A percentile compares a stretch with the other conserved stretches of the same genome.
These are phyloP conservation scores for Irpex sp. DNA, from an alignment of 1,284 basidiomycete genomes.

Conservation along the genomic window DNA sequence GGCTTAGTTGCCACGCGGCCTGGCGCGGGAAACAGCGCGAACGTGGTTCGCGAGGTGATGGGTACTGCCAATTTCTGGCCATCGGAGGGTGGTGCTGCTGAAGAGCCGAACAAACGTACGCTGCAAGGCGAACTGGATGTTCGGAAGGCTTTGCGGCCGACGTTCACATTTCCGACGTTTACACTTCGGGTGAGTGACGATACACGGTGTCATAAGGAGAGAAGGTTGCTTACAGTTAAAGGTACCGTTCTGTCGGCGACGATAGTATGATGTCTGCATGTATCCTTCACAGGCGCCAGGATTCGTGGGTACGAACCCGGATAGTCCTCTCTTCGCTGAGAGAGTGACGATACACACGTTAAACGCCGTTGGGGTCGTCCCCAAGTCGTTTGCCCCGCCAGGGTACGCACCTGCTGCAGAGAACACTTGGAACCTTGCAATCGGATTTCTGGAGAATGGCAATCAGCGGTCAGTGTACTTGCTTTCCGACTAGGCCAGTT, in stretches of 20 bases:
- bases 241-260: not conserved
- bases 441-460: conserved; percentile 53
- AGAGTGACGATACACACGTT: conserved; percentile 40
- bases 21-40: conserved; percentile 39
- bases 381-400: conserved; percentile 50
- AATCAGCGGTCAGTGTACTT: conserved; percentile 41
- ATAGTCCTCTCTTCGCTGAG: conserved; percentile 36
- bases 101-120: conserved; percentile 28
- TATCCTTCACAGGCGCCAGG: conserved; percentile 42
- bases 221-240: not conserved
- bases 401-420: conserved; percentile 42
- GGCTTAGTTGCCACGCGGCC: conserved; percentile 43
- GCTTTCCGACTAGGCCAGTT: too few relatives aligned
- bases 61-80: conserved; percentile 50
- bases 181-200: conserved; percentile 40
- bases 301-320: conserved; percentile 31
- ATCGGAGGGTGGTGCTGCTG: conserved; percentile 25
- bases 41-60: conserved; percentile 39
- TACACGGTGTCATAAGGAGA: conserved; percentile 1
- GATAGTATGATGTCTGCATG: conserved; percentile 46
- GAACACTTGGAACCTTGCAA: conserved; percentile 47
- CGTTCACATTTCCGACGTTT: conserved; percentile 52
- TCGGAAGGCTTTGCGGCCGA: conserved; percentile 42
- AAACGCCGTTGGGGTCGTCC: conserved; percentile 36
- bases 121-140: conserved; percentile 53